Conservation (phyloP, 176 grass and related monocot species). For the barley (Hordeum vulgare) region MorexV3_pseudomolecules_assembly NC_058518.1:501512809-501513308, state of each 20-base stretch:
- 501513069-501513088: constrained; percentile 26
- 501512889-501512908: constrained; percentile 44
- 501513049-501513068: constrained; percentile 22
- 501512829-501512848: constrained; percentile 3
- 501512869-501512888: constrained; percentile 31
- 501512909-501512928: constrained; percentile 38
- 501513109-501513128: constrained; percentile 24
- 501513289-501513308: no score
- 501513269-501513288: no score
- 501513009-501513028: constrained; percentile 19
- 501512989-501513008: constrained; percentile 6
- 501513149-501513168: background rate
- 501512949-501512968: background rate
- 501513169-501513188: background rate
- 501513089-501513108: constrained; percentile 34
- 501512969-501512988: background rate
- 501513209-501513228: no score
- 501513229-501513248: no score
- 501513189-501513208: no score
- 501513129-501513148: background rate
- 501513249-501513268: no score
- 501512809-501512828: constrained; percentile 36
- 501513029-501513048: no score
- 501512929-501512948: constrained; percentile 11
- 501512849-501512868: background rate